Conservation (phyloP, 1,284 basidiomycete genomes). For the Xerocomus nothofagi region DNA sequence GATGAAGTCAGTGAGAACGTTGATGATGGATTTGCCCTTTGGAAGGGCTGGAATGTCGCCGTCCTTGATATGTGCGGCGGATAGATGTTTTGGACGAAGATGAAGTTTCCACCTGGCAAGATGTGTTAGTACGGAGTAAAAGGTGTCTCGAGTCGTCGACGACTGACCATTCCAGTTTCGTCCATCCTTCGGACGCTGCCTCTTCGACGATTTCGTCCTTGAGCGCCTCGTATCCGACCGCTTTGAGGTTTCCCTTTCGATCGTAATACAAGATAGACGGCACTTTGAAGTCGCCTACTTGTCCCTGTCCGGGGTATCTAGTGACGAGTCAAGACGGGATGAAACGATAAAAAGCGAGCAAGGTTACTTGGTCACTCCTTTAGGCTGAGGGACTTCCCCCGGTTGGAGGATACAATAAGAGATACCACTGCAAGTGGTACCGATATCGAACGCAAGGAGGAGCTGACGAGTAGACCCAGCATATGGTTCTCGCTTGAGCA, state of each 20-base stretch:
- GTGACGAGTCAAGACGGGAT: neutral
- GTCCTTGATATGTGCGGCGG: neutral
- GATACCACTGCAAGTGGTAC: neutral
- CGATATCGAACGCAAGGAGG: neutral
- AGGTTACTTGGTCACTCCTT: neutral
- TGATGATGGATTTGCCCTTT: slow-evolving; percentile 38
- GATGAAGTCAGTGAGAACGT: slow-evolving; percentile 52
- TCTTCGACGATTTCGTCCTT: neutral
- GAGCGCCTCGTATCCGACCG: neutral
- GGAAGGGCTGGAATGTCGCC: slow-evolving; percentile 42
- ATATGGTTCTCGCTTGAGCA: neutral
- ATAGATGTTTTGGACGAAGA: neutral
- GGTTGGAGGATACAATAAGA: neutral
- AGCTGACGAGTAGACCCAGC: neutral
- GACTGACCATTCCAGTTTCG: neutral
- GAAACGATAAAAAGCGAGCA: too few species aligned
- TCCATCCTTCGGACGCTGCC: neutral
- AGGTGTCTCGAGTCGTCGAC: too few species aligned
- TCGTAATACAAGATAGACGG: neutral
- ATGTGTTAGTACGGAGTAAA: too few species aligned
- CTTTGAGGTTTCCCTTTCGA: neutral
- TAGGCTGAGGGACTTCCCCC: neutral
- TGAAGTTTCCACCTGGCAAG: neutral
- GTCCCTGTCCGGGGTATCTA: neutral
- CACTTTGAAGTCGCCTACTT: neutral